Base-by-base conservation (phyloP, 1,284 basidiomycete species). In the Microbotryum saponariae region DNA sequence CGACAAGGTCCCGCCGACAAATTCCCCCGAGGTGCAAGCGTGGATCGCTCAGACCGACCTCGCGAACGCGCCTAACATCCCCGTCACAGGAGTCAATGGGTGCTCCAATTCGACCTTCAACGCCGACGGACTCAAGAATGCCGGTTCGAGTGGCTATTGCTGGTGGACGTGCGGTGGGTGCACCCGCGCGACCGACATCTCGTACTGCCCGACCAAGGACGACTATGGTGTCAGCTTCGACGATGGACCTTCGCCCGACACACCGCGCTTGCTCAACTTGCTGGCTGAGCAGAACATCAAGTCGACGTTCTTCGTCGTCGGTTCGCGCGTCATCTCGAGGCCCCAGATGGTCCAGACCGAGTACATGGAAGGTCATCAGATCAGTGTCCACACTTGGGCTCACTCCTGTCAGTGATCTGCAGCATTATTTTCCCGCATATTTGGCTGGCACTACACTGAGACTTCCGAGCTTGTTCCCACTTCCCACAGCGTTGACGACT, bases 271-370 rank as follows among this genome's bases (percentile, higher is more conserved):
- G 18, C 81, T 93, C 48, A 76, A 84, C 58, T 91, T 81, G 73
- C 79, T 97, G 57, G 74, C 80, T 54, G 74, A 83, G 68, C 80
- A 88, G 73, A 76, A 85, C 59, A 73, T 94, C 69, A 80, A 77
- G 25, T 83, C 91, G 6, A 96, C 92, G 4, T 96, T 97, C 81
- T 97, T 94, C 78, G 84, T 91, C 53, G 86, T 96, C 23, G 91
- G 91, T 58, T 93, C 90, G 37, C 88, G 92, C 68, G 87, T 88
- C 66, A 82, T 94, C 66, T 87, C 89, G 63, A 81, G 84, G 61
- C 88, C 91, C 6, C 74, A 80, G 20, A 83, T 91, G 70, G 81
- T 96, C 23, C 77, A 87, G 55, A 84, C 87, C 66, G 89, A 70
- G 52, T 71, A 72, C 64, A 66, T 70, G 65, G 54, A 57, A n/a